These are phyloP conservation scores for Solanum raphanifolium DNA, from an alignment of 257 asterid species.

Conservation along the genomic window DNA sequence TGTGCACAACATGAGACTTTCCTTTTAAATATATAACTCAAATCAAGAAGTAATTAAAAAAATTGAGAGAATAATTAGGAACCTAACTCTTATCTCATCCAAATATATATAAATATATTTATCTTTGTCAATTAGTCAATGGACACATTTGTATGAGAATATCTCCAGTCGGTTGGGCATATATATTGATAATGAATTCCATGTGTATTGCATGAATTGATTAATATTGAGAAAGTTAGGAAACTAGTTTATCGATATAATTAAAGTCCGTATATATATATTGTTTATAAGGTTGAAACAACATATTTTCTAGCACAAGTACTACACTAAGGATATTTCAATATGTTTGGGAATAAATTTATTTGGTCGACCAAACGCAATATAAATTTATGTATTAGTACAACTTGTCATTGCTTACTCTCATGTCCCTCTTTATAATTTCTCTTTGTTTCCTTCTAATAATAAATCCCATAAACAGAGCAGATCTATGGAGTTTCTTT, in stretches of 20 bases:
- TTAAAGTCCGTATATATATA: no score
- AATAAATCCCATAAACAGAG: background rate
- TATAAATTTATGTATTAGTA: no score
- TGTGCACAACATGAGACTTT: background rate
- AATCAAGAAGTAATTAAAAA: background rate
- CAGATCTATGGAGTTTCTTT: background rate
- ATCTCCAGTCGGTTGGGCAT: background rate
- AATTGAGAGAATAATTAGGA: background rate
- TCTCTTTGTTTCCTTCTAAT: background rate
- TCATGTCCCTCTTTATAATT: background rate
- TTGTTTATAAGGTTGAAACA: background rate
- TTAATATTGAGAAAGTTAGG: background rate
- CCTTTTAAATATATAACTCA: background rate
- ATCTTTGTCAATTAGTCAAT: background rate
- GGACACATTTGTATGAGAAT: background rate
- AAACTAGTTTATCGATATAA: background rate
- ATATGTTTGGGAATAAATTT: no score
- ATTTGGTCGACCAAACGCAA: background rate
- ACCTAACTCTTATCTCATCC: background rate
- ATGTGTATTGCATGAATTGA: background rate
- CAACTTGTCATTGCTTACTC: background rate
- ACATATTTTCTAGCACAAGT: no score
- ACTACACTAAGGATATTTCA: no score
- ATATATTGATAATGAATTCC: background rate
- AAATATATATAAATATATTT: background rate